A percentile compares a stretch with the other conserved stretches of the same genome.
Evolutionary conservation across 2,329 filamentous ascomycete species (phyloP).

Genomic region (Penicillium hesseltinei): DNA sequence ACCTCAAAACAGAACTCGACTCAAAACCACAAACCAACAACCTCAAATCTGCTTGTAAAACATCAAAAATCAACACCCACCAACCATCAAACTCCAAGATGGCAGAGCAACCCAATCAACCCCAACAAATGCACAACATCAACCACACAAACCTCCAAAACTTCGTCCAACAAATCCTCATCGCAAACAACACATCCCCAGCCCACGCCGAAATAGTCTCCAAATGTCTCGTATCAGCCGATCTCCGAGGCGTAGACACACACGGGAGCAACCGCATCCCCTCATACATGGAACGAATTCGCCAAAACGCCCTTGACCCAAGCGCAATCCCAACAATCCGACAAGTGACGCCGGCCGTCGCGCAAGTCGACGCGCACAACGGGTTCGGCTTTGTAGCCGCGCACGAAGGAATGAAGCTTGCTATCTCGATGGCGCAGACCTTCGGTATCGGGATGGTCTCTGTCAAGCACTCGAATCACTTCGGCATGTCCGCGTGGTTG

Average conservation of each 20-base stretch:
- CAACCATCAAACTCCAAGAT: conserved; percentile 1
- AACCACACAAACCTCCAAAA: conserved; percentile 15
- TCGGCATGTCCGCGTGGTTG: conserved; percentile 79
- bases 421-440: conserved; percentile 64
- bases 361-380: conserved; percentile 66
- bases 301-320: conserved; percentile 66
- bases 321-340: conserved; percentile 57
- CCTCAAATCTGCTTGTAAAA: neutral
- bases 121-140: conserved; percentile 21
- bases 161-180: conserved; percentile 31
- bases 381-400: conserved; percentile 74
- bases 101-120: conserved; percentile 4
- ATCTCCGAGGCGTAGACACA: conserved; percentile 75
- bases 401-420: conserved; percentile 62
- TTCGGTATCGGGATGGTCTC: conserved; percentile 72
- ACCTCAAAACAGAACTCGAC: neutral
- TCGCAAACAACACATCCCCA: conserved; percentile 54
- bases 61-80: neutral
- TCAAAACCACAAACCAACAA: neutral
- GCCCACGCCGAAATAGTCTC: conserved; percentile 63
- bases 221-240: conserved; percentile 68
- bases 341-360: conserved; percentile 68
- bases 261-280: conserved; percentile 77
- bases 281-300: conserved; percentile 71
- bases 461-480: conserved; percentile 76